A percentile compares a stretch with the other conserved stretches of the same genome.
phyloP scores from a whole-genome alignment of 164 flowering plant species.

The Liriodendron chinense region DNA sequence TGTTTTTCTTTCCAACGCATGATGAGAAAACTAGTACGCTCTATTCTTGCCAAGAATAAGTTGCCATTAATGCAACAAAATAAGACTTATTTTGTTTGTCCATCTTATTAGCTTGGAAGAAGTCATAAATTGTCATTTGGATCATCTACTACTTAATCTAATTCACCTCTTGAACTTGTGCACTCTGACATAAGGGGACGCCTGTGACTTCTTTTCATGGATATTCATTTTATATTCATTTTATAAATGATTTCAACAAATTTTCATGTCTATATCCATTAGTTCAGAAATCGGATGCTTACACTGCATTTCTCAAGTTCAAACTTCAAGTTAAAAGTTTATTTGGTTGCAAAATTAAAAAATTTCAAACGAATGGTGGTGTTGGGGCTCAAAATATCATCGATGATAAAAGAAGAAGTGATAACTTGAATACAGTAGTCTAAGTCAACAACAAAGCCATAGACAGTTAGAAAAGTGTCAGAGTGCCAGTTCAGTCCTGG shows the following conservation, averaged over 20 bases:
- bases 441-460: too few species aligned
- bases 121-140: background rate
- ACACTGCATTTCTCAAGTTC: background rate
- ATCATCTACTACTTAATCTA: background rate
- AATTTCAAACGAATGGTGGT: background rate
- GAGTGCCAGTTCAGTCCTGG: too few species aligned
- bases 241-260: background rate
- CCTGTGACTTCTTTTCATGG: background rate
- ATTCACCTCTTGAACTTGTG: background rate
- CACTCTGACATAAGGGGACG: background rate
- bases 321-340: background rate
- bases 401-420: too few species aligned
- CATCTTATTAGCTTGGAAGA: background rate
- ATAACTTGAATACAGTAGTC: too few species aligned
- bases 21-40: too few species aligned
- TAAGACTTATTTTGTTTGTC: background rate
- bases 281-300: slow-evolving; percentile 1
- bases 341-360: background rate
- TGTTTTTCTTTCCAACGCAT: too few species aligned
- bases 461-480: too few species aligned
- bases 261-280: slow-evolving; percentile 2
- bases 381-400: too few species aligned
- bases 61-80: background rate
- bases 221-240: background rate
- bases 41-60: too few species aligned